Base-by-base conservation (phyloP, 345 rosid genomes). In the Syzygium aqueum region DNA sequence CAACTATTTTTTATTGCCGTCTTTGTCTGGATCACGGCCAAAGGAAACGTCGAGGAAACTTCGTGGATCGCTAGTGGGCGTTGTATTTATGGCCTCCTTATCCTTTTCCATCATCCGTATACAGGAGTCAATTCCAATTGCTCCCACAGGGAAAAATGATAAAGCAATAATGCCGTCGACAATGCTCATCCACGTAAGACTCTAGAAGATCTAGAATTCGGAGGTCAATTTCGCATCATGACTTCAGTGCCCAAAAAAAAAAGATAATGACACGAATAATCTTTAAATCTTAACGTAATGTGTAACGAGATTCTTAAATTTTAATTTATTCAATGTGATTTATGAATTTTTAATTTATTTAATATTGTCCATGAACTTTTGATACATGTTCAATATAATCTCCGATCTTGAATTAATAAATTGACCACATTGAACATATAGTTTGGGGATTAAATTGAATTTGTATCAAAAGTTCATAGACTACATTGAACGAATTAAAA, bases 1-100 rank as follows among this genome's bases (percentile, higher is more conserved):
- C 25, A 11, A 33, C 85, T 49, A 21, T 49, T 21, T 22, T 57
- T 16, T 27, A 8, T 53, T 1, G 27, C 16, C 4, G 23, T 28
- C 54, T 9, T 73, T 52, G 43, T 28, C 43, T 3, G 25, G 8
- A 3, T n/a, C 5, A 25, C 4, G 27, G 4, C 27, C 3, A 0
- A 1, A 46, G 50, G 93, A 92, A 94, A 86, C 27, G 89, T 89
- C 94, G 3, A 25, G 78, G 96, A 92, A 93, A 84, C 54, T 93
- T 93, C 94, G 12, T 84, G 2, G 14, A 52, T 78, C 33, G 78
- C 16, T 67, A 37, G 82, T 21, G 82, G n/a, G 4, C 12, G 0
- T 1, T 10, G 82, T 40, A 37, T 73, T 73, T 5, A 73, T 73
- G 14, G 15, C 49, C 8, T 73, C 27, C 82, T 73, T 19, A 14